Evolutionary conservation across 2,329 filamentous ascomycete genomes (phyloP).

Genomic region (Microcyclosporella mali): DNA sequence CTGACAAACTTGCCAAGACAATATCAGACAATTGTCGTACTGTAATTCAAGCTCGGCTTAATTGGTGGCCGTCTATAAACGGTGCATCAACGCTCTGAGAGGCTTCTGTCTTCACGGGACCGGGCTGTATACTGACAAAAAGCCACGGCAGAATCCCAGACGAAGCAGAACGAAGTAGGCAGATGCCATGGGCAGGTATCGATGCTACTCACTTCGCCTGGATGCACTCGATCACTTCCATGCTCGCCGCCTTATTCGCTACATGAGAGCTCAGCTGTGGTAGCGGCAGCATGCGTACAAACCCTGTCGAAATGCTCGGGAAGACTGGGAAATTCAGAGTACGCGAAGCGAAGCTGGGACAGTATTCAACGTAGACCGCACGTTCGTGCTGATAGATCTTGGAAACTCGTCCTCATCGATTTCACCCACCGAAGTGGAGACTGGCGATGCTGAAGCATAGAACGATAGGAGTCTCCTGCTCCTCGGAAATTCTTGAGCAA

Average conservation of each 20-base stretch:
- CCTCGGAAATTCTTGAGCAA: neutral
- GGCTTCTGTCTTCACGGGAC: conserved; percentile 6
- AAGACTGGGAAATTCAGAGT: conserved; percentile 2
- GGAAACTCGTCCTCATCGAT: conserved; percentile 1
- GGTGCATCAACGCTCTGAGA: conserved; percentile 9
- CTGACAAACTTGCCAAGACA: neutral
- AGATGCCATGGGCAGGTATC: no score
- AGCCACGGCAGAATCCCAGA: conserved; percentile 3
- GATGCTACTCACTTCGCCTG: neutral
- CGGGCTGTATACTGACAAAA: conserved; percentile 11
- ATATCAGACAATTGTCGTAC: neutral
- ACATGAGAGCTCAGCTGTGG: conserved; percentile 5
- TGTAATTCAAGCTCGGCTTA: neutral
- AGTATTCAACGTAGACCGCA: conserved; percentile 4
- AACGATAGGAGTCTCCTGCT: neutral
- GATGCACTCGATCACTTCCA: conserved; percentile 5
- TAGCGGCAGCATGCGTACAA: conserved; percentile 26
- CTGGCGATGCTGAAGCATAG: conserved; percentile 6
- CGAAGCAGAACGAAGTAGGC: no score
- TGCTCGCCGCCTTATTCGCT: conserved; percentile 6
- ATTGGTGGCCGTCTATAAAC: conserved; percentile 1
- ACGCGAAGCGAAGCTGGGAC: conserved; percentile 3
- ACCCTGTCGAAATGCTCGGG: conserved; percentile 33
- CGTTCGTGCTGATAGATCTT: conserved; percentile 1
- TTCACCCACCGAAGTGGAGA: neutral